phyloP scores from a whole-genome alignment of 2,329 filamentous ascomycete species.

The Meredithiella fracta region DNA sequence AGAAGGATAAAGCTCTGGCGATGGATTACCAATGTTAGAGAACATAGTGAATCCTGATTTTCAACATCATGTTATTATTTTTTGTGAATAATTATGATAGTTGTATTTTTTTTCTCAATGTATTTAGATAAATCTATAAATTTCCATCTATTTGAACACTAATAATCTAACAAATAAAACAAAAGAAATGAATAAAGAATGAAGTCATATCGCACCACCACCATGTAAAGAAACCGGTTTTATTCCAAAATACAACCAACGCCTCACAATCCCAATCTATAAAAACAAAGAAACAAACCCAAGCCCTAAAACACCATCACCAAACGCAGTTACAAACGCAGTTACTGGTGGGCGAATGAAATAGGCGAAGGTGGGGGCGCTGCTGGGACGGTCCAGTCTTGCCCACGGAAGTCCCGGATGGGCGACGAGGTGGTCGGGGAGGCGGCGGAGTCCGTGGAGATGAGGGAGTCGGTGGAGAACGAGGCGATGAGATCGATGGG shows the following conservation, averaged over 20 bases:
- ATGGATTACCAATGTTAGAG: not conserved
- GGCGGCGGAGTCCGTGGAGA: constrained; percentile 26
- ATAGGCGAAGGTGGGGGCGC: constrained; percentile 48
- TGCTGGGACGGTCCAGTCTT: constrained; percentile 48
- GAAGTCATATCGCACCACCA: not conserved
- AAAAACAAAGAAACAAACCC: constrained; percentile 2
- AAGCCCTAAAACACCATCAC: not conserved
- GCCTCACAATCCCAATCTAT: not conserved
- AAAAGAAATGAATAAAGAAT: constrained; percentile 1
- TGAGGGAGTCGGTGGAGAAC: constrained; percentile 35
- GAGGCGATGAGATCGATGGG: constrained; percentile 24
- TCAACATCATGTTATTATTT: not conserved
- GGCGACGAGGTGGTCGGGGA: constrained; percentile 19
- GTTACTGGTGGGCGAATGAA: constrained; percentile 28
- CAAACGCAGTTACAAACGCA: not conserved
- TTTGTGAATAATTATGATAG: too few species aligned
- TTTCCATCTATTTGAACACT: not conserved
- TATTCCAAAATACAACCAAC: constrained; percentile 4
- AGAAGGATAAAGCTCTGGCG: not conserved
- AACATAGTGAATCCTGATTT: not conserved
- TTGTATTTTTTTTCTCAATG: too few species aligned
- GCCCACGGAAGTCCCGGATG: constrained; percentile 35
- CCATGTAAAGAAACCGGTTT: not conserved
- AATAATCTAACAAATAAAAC: not conserved
- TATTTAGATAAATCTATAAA: not conserved